Evolutionary conservation across 2,329 filamentous ascomycete genomes (phyloP).

Genomic region (Diaporthe humulicola): DNA sequence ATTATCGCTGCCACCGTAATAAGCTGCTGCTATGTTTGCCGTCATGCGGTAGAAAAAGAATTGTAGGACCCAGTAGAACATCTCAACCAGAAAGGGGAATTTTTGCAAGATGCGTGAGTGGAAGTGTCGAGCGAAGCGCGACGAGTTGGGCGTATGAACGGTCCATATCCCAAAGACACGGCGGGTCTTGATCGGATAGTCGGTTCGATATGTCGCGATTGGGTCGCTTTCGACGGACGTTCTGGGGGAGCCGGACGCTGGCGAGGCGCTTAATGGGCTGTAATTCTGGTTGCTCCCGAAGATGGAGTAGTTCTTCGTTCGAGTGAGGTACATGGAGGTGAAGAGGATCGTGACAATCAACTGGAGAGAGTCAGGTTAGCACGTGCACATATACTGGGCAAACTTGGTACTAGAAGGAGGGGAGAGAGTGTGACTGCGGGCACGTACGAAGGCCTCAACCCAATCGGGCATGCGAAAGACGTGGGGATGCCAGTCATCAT

Average conservation of each 20-base stretch:
- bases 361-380: constrained; percentile 41
- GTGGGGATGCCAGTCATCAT: constrained; percentile 40
- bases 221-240: constrained; percentile 40
- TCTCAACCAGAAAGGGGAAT: constrained; percentile 78
- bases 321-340: constrained; percentile 53
- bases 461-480: constrained; percentile 49
- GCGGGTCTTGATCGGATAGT: constrained; percentile 47
- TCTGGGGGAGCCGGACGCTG: constrained; percentile 38
- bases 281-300: constrained; percentile 41
- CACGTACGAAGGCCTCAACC: constrained; percentile 51
- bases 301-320: constrained; percentile 52
- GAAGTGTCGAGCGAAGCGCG: constrained; percentile 67
- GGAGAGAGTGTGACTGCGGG: neutral
- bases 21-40: constrained; percentile 61
- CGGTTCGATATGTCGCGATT: constrained; percentile 42
- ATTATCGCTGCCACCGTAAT: constrained; percentile 62
- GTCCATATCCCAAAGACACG: constrained; percentile 49
- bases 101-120: constrained; percentile 73
- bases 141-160: constrained; percentile 66
- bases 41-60: constrained; percentile 74
- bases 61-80: constrained; percentile 81
- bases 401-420: neutral
- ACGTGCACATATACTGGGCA: neutral
- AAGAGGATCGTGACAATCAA: constrained; percentile 54
- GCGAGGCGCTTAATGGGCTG: constrained; percentile 33